phyloP scores from a whole-genome alignment of 139 green algal species.

The Tetraselmis chui region DNA sequence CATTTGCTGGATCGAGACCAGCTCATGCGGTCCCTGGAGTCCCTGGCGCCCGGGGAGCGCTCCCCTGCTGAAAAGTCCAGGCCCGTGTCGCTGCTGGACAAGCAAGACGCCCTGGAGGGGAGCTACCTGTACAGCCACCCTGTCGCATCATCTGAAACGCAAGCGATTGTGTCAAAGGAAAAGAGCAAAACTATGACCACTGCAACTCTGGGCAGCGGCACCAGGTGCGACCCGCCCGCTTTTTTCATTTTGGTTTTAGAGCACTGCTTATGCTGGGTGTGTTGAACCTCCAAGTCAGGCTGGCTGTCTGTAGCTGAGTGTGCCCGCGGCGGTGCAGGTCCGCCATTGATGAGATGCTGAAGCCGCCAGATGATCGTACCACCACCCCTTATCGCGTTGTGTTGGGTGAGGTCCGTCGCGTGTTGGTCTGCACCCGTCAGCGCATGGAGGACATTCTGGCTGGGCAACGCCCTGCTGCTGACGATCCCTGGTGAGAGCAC shows the following conservation, averaged over 20 bases:
- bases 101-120: not conserved
- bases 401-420: constrained; percentile 74
- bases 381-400: constrained; percentile 83
- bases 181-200: not conserved
- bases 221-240: too few relatives aligned
- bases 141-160: too few relatives aligned
- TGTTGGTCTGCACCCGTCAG: constrained; percentile 75
- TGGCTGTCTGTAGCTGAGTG: too few relatives aligned
- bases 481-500: too few relatives aligned
- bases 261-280: too few relatives aligned
- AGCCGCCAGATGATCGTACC: not conserved
- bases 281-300: too few relatives aligned
- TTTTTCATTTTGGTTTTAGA: too few relatives aligned
- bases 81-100: not conserved
- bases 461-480: constrained; percentile 25
- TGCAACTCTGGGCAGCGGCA: not conserved
- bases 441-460: constrained; percentile 75
- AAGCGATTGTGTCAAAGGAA: too few relatives aligned
- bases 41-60: not conserved
- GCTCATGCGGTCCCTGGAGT: not conserved
- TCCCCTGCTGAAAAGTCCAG: not conserved
- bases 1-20: not conserved
- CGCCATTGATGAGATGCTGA: constrained; percentile 1
- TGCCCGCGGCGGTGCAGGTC: constrained; percentile 1
- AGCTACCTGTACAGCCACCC: too few relatives aligned